phyloP scores from a whole-genome alignment of 1,139 yeast genomes.

The Candida freyschussii region DNA sequence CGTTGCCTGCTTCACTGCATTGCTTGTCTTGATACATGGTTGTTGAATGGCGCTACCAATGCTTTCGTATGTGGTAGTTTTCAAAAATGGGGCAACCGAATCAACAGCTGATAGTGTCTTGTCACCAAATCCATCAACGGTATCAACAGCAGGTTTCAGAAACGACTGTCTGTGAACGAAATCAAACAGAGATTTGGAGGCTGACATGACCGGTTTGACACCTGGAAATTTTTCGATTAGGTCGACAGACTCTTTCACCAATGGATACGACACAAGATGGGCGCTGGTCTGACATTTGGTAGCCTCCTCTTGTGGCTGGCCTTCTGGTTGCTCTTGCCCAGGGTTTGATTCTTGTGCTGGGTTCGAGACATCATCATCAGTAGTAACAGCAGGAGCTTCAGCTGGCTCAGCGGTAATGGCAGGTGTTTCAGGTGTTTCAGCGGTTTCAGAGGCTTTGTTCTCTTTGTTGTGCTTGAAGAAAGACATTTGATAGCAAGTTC shows the following conservation, averaged over 20 bases:
- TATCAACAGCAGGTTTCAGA: conserved; percentile 31
- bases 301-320: too few relatives aligned
- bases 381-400: not conserved
- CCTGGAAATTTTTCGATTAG: conserved; percentile 32
- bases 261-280: conserved; percentile 34
- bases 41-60: conserved; percentile 26
- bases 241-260: conserved; percentile 38
- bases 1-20: conserved; percentile 28
- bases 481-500: too few relatives aligned
- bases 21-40: conserved; percentile 27
- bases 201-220: conserved; percentile 38
- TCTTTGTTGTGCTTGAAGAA: conserved; percentile 8
- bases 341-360: conserved; percentile 1
- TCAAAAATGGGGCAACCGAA: conserved; percentile 29
- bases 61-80: conserved; percentile 30
- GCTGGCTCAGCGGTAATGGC: not conserved
- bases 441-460: conserved; percentile 1
- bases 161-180: conserved; percentile 27
- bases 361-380: not conserved
- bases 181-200: conserved; percentile 29
- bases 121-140: conserved; percentile 32
- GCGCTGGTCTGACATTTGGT: conserved; percentile 12
- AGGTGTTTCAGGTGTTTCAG: not conserved
- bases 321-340: not conserved
- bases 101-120: conserved; percentile 31